Base-by-base conservation (phyloP, 495 filamentous ascomycete species). In the Jackrogersella minutella region DNA sequence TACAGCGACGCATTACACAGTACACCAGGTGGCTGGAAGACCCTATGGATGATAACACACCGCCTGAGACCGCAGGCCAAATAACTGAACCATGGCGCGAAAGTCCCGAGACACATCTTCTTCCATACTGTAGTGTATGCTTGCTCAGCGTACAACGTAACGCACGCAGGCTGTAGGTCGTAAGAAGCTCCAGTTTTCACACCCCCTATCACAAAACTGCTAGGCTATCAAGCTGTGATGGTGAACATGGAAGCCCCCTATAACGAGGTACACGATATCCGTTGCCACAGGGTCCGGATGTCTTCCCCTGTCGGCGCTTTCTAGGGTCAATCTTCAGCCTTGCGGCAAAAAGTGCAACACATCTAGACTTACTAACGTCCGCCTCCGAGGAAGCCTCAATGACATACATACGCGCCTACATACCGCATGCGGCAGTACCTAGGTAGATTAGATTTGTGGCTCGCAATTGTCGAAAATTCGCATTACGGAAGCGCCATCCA, bases 41-140 rank as follows among this genome's bases (percentile, higher is more conserved):
- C 37, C 55, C 16, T 31, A 36, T 43, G 26, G n/a, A 34, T 3
- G 26, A 53, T 26, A 33, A 52, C 8, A 30, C 40, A 46, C 33
- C 31, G 52, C 17, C 40, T 41, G 49, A 63, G 40, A 51, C 52
- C 46, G 46, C 14, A 60, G 41, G 46, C 36, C 17, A 47, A 37
- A 26, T 52, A 44, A 37, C 17, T 64, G 33, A 59, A 60, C 52
- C 51, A 62, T 49, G 61, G 60, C 61, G 61, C 39, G 26, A 47
- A 65, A 64, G 56, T 49, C 46, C 62, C 66, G 66, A 69, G 66
- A 69, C 66, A 64, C n/a, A n/a, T n/a, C n/a, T 10, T 43, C 30
- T 44, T 24, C 31, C 39, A 13, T 55, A 36, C 17, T 2, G 17
- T 13, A 24, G 16, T 4, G 36, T 28, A 17, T 17, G 37, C 37